Evolutionary conservation across 371 early-diverging fungal genomes (phyloP).

Genomic region (Circinella umbellata): DNA sequence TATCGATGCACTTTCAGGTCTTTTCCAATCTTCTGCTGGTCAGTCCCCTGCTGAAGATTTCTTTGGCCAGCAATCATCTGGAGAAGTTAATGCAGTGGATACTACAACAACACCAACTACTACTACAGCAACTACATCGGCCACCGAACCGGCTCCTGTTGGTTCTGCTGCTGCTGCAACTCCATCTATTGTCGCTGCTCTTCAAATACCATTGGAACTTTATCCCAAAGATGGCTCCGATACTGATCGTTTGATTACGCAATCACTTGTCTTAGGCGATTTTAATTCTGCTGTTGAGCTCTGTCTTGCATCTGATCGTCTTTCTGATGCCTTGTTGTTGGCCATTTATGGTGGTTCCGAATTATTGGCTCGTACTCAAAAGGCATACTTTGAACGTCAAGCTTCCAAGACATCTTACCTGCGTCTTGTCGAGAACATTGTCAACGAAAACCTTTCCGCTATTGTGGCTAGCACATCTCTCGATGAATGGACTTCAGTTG

Average conservation of each 20-base stretch:
- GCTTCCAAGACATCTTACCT: conserved; percentile 67
- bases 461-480: conserved; percentile 80
- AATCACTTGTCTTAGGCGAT: conserved; percentile 86
- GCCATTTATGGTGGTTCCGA: conserved; percentile 90
- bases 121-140: conserved; percentile 25
- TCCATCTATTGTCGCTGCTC: conserved; percentile 17
- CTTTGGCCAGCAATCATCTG: conserved; percentile 26
- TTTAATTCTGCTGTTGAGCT: conserved; percentile 89
- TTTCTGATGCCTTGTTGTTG: conserved; percentile 92
- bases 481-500: conserved; percentile 90
- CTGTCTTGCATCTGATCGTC: conserved; percentile 80
- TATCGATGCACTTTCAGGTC: conserved; percentile 30
- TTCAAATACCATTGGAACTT: conserved; percentile 59
- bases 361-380: conserved; percentile 78
- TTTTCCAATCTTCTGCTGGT: conserved; percentile 33
- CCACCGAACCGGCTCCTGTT: conserved; percentile 18
- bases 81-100: conserved; percentile 11
- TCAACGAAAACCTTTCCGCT: conserved; percentile 80
- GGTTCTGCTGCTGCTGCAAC: conserved; percentile 27
- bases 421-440: conserved; percentile 82
- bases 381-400: conserved; percentile 82
- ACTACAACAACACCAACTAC: conserved; percentile 20
- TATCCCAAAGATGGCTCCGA: conserved; percentile 64
- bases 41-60: conserved; percentile 31
- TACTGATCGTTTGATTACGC: conserved; percentile 82